Evolutionary conservation across 2,329 filamentous ascomycete species (phyloP), one percentile per base, ranked within the genome.

Genomic region (Fusarium goolgardi): DNA sequence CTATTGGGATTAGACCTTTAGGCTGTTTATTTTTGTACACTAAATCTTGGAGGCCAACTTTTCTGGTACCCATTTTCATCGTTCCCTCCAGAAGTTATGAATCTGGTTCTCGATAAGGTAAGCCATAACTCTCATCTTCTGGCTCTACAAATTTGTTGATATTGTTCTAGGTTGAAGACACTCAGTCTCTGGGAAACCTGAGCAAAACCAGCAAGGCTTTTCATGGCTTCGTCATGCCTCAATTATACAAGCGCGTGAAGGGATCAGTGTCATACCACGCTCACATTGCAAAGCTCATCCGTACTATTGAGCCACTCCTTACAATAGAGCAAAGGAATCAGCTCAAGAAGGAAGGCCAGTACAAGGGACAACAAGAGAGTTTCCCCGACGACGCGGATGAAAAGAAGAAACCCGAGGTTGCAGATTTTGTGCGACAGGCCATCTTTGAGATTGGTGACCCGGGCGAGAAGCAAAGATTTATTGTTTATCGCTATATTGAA

Each of bases 241-340:
- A 20, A 4, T 59, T 74, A 11, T 60, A 71, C 27, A 55, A 55
- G 2, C 70, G 54, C 15, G 8, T 74, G 5, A 29, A 52, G 2
- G 40, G 65, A 4, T 43, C 20, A 7, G 55, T 61, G 8, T 12
- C 11, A 5, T 60, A 27, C 25, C 62, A 73, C 12, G 52, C 62
- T 2, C 59, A 72, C 34, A 69, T 73, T 27, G 39, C 53, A 13
- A 67, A 67, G 20, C 16, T 73, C 8, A 74, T 71, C 9, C 69
- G 65, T 8, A 45, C 49, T 0, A 45, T 73, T 5, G 69, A 72
- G 10, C 69, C 62, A 2, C 43, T 63, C 21, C 58, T 73, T 3
- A 50, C 55, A 5, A 63, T 65, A 1, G 23, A 59, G 1, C 71
- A 73, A 29, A 71, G 54, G 25, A 70, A 68, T 15, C 50, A 66